A percentile compares a stretch with the other conserved stretches of the same genome.
phyloP scores from a whole-genome alignment of 768 basidiomycete species.

The Boletellus sp. region DNA sequence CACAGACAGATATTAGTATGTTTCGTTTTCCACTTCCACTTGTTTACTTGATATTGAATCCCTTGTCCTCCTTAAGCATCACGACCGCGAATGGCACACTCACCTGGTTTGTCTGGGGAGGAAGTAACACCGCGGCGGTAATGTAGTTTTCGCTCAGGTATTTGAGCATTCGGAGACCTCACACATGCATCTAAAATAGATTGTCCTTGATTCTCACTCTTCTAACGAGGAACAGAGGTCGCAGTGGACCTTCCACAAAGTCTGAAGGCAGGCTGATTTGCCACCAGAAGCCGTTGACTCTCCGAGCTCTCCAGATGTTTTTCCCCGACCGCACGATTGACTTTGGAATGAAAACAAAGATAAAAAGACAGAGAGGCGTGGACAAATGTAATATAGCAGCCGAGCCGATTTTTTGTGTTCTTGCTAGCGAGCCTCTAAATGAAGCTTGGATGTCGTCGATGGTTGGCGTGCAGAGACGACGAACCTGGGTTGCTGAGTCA shows the following conservation, averaged over 20 bases:
- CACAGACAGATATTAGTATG: neutral
- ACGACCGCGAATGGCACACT: neutral
- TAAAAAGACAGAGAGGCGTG: too few species aligned
- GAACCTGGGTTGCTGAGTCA: conserved; percentile 15
- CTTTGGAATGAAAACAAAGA: too few species aligned
- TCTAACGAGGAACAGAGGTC: too few species aligned
- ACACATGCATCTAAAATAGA: neutral
- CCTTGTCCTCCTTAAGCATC: neutral
- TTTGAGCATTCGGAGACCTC: neutral
- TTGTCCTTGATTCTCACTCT: neutral
- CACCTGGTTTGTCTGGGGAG: too few species aligned
- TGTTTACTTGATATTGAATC: neutral
- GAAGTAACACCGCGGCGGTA: neutral
- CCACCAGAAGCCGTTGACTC: neutral
- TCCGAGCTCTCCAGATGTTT: neutral
- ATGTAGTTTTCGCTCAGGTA: too few species aligned
- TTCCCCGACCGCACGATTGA: too few species aligned
- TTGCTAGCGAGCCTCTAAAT: too few species aligned
- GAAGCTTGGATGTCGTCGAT: too few species aligned
- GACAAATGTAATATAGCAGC: too few species aligned
- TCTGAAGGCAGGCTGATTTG: neutral
- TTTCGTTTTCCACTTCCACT: neutral
- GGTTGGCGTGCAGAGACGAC: too few species aligned
- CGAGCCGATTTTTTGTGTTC: too few species aligned
- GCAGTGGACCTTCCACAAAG: neutral